These are phyloP conservation scores for Onygena corvina DNA, from an alignment of 2,329 filamentous ascomycete genomes.

Conservation along the genomic window DNA sequence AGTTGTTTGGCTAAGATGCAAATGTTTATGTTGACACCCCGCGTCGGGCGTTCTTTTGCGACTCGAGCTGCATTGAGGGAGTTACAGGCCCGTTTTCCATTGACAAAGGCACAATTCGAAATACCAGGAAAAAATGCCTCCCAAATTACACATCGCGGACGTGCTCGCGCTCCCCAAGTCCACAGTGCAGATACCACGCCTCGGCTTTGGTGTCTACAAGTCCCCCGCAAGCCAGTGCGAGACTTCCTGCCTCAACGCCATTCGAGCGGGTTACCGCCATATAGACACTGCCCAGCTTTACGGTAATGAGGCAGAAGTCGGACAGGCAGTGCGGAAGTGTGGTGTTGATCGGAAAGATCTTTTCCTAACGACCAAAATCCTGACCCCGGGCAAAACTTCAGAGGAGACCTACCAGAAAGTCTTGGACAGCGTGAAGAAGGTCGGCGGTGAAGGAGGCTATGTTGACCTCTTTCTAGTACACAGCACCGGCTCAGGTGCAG, in stretches of 20 bases:
- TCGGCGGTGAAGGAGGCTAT: slow-evolving; percentile 47
- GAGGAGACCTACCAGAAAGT: slow-evolving; percentile 50
- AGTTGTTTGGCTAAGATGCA: too few relatives aligned
- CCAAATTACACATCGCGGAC: slow-evolving; percentile 37
- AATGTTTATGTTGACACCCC: not conserved
- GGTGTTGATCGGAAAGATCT: slow-evolving; percentile 34
- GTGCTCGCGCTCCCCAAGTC: slow-evolving; percentile 41
- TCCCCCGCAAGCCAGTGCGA: slow-evolving; percentile 45
- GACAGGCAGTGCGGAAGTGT: slow-evolving; percentile 48
- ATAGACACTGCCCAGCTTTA: slow-evolving; percentile 55
- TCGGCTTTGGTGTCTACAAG: slow-evolving; percentile 62
- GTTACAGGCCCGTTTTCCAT: not conserved
- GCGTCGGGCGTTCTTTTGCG: not conserved
- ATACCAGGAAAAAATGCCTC: slow-evolving; percentile 19
- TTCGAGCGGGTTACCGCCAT: slow-evolving; percentile 35
- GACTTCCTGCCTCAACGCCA: slow-evolving; percentile 47
- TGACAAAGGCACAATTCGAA: not conserved
- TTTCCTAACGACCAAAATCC: slow-evolving; percentile 61
- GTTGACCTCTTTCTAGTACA: slow-evolving; percentile 63
- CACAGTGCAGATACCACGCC: slow-evolving; percentile 46
- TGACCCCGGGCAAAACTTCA: slow-evolving; percentile 41
- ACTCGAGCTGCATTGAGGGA: too few relatives aligned
- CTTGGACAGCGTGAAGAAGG: slow-evolving; percentile 51
- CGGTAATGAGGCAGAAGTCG: slow-evolving; percentile 55
- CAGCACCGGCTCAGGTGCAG: slow-evolving; percentile 45